Evolutionary conservation across 1,284 basidiomycete species (phyloP), one percentile per base, ranked within the genome.

Genomic region (Stereum hirsutum): DNA sequence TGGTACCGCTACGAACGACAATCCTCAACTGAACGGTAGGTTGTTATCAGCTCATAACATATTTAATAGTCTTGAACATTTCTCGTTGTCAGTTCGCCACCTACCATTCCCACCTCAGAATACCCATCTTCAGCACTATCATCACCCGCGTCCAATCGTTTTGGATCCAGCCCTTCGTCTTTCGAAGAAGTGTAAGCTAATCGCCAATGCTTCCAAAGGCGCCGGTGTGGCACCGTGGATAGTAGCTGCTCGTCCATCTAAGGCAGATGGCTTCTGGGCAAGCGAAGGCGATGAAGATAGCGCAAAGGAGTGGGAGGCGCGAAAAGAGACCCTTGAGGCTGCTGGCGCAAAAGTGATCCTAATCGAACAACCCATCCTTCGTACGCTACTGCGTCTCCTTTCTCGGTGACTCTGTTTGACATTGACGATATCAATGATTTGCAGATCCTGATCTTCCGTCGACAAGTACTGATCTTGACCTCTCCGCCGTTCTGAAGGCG

Each of bases 21-120:
- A 99, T 60, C 95, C 95, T 8, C 87, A 95, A 54, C 69, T 99
- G 19, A 96, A 94, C 57, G 83, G 93, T 91, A 53, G 50, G 80
- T 61, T 24, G 15, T 19, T 28, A 39, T 31, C 34, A 20, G 26
- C 42, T 10, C 30, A 10, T 17, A 7, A 26, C 17, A 44, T 46
- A 37, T n/a, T 31, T 6, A 31, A 31, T 17, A 19, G 40, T 17
- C 42, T 31, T 35, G 37, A 25, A 37, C 41, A 20, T 27, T 40
- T 33, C 12, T 10, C 43, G 30, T 36, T 26, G 32, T 12, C 37
- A 83, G 80, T 72, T 39, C 70, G 75, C 12, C 72, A 72, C 52
- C 70, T 88, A 20, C 76, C 81, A 26, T 52, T 39, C 62, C 63
- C 54, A 52, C 52, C 41, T 46, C 65, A 47, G 57, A 46, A 56